These are phyloP conservation scores for Nemania sp. DNA, from an alignment of 2,329 filamentous ascomycete genomes.

Conservation along the genomic window DNA sequence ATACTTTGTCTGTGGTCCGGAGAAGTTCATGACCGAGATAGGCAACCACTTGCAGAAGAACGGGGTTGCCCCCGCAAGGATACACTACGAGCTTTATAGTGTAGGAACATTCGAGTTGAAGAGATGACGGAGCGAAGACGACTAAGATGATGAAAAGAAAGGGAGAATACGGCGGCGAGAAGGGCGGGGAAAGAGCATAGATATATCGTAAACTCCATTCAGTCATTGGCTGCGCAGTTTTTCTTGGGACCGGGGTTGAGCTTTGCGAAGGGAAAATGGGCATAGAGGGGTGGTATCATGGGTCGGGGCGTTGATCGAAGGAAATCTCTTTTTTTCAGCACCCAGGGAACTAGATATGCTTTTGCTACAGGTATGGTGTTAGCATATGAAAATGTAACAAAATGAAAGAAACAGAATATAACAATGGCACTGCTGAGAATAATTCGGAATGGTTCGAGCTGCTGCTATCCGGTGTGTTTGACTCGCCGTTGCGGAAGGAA, in stretches of 20 bases:
- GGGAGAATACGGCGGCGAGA: neutral
- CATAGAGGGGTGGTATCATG: conserved; percentile 15
- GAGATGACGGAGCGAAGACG: neutral
- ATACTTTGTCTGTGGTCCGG: conserved; percentile 60
- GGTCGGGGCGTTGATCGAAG: neutral
- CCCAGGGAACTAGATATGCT: neutral
- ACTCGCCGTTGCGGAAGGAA: too few species aligned
- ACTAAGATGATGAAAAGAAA: conserved; percentile 20
- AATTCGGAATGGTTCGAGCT: neutral
- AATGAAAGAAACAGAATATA: neutral
- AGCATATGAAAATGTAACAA: conserved; percentile 2
- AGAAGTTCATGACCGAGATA: conserved; percentile 59
- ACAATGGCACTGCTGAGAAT: neutral
- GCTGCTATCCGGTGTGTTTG: neutral
- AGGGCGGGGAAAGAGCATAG: conserved; percentile 2
- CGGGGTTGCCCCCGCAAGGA: conserved; percentile 29
- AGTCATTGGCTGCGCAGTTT: neutral
- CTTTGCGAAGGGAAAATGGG: conserved; percentile 1
- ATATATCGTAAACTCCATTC: conserved; percentile 18
- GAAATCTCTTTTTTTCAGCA: neutral
- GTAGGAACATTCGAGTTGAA: conserved; percentile 38
- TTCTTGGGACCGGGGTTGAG: neutral
- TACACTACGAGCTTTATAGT: conserved; percentile 37
- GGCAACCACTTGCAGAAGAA: conserved; percentile 30
- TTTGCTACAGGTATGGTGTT: neutral